phyloP scores from a whole-genome alignment of 805 yeast genomes.

The Ogataea trehalophila region DNA sequence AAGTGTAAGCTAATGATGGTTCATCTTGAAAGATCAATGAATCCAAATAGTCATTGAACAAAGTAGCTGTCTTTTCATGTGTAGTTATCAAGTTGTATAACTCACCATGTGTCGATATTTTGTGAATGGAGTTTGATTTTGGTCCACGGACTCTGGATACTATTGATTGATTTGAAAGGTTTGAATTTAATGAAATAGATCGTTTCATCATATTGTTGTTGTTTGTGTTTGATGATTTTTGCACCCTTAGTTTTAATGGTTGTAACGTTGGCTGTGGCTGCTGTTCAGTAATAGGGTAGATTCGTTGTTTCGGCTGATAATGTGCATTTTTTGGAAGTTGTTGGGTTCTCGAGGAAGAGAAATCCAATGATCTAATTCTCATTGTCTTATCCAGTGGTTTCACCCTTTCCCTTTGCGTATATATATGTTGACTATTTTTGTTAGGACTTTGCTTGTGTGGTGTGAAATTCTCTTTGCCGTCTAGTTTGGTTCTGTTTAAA shows the following conservation, averaged over 20 bases:
- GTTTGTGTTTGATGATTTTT: not conserved
- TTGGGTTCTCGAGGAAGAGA: not conserved
- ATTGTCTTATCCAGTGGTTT: slow-evolving; percentile 6
- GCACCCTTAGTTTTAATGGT: not conserved
- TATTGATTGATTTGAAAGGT: not conserved
- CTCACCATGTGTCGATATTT: slow-evolving; percentile 6
- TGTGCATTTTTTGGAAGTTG: not conserved
- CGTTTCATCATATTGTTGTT: not conserved
- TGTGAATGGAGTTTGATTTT: not conserved
- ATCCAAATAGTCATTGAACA: slow-evolving; percentile 5
- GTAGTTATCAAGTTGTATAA: slow-evolving; percentile 5
- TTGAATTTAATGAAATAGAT: not conserved
- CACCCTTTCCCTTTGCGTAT: not conserved
- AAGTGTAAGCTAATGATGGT: slow-evolving; percentile 3
- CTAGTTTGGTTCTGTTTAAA: slow-evolving; percentile 4
- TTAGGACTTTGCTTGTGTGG: not conserved
- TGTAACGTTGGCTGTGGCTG: not conserved
- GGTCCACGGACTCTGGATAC: not conserved
- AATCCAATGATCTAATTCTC: slow-evolving; percentile 11
- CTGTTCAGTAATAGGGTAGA: not conserved
- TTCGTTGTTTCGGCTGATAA: not conserved
- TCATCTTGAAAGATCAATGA: not conserved
- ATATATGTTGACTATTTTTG: not conserved
- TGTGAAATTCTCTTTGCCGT: slow-evolving; percentile 17
- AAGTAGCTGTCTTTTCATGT: slow-evolving; percentile 2